Percentiles rank a stretch among this genome's conserved stretches.
These are phyloP conservation scores for Beta vulgaris DNA, from an alignment of 148 eudicot species.

Conservation along the genomic window DNA sequence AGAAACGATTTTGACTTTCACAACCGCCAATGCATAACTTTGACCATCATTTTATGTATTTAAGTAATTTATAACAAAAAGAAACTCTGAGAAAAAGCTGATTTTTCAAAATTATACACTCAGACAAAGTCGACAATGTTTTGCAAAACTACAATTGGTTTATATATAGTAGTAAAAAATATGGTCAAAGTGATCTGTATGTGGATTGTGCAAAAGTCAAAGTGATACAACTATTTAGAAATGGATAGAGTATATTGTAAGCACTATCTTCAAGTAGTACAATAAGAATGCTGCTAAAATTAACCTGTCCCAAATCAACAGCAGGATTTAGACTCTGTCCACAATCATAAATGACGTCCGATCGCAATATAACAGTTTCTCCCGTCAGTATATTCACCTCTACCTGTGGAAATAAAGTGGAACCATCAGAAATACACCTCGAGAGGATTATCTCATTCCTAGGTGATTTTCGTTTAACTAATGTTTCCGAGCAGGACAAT, in stretches of 20 bases:
- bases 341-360: conserved; percentile 90
- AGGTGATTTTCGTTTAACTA: neutral
- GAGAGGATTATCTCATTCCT: neutral
- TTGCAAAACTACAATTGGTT: too few relatives aligned
- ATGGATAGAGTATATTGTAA: neutral
- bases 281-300: conserved; percentile 1
- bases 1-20: too few relatives aligned
- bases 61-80: too few relatives aligned
- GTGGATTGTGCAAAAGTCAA: too few relatives aligned
- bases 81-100: too few relatives aligned
- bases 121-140: too few relatives aligned
- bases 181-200: too few relatives aligned
- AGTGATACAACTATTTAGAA: too few relatives aligned
- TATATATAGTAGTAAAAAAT: too few relatives aligned
- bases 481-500: neutral
- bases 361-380: conserved; percentile 63
- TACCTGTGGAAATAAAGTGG: conserved; percentile 48
- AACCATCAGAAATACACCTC: neutral
- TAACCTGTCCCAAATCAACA: conserved; percentile 94
- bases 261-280: neutral
- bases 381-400: conserved; percentile 85
- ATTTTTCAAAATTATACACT: too few relatives aligned
- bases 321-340: conserved; percentile 98
- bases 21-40: too few relatives aligned
- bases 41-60: too few relatives aligned